phyloP scores from a whole-genome alignment of 805 yeast species.

The Candida schatavii region DNA sequence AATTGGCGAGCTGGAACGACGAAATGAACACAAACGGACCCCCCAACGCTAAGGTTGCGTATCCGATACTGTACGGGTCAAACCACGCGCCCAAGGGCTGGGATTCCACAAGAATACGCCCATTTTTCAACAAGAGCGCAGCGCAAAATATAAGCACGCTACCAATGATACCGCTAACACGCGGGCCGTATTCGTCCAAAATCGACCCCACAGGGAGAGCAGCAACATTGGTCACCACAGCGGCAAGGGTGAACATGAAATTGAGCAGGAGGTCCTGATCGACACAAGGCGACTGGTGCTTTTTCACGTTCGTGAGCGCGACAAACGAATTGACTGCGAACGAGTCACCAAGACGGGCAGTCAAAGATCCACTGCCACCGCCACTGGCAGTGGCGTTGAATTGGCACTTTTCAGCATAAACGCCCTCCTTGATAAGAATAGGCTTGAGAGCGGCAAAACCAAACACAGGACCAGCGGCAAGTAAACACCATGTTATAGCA shows the following conservation, averaged over 20 bases:
- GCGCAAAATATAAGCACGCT: constrained; percentile 58
- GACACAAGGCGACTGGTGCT: constrained; percentile 43
- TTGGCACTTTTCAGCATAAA: constrained; percentile 61
- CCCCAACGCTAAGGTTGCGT: constrained; percentile 74
- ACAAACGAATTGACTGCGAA: neutral
- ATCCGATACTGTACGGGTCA: constrained; percentile 76
- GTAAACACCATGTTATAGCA: constrained; percentile 81
- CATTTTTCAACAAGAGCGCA: constrained; percentile 44
- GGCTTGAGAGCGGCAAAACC: constrained; percentile 96
- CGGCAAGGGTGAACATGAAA: constrained; percentile 79
- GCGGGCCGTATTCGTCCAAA: constrained; percentile 78
- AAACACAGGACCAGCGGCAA: constrained; percentile 91
- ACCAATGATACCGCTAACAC: constrained; percentile 75
- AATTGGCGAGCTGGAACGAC: constrained; percentile 81
- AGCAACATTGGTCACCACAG: constrained; percentile 79
- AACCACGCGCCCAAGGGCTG: constrained; percentile 16
- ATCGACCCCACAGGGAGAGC: constrained; percentile 82
- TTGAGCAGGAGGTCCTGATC: constrained; percentile 84
- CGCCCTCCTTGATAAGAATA: constrained; percentile 70
- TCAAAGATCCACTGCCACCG: constrained; percentile 4
- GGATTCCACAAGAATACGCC: constrained; percentile 22
- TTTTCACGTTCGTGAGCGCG: constrained; percentile 1
- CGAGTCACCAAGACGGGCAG: constrained; percentile 4
- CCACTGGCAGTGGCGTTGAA: constrained; percentile 13
- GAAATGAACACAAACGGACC: constrained; percentile 94